Base-by-base conservation (phyloP, 2,329 filamentous ascomycete genomes). In the Cercospora sp. region DNA sequence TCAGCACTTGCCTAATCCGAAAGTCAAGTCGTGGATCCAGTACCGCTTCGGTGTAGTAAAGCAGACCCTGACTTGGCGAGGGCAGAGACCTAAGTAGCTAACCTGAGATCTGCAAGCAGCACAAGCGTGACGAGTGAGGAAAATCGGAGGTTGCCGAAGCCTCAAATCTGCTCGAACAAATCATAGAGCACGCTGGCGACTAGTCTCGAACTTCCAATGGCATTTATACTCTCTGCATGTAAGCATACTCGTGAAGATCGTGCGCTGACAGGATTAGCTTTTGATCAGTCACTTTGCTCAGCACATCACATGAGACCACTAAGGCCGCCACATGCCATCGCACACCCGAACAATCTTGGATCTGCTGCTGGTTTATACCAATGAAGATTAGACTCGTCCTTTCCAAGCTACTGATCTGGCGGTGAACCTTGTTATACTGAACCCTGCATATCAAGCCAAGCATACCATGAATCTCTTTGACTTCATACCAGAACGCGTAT, bases 391-490 rank as follows among this genome's bases (percentile, higher is more conserved):
- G n/a, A 28, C 16, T 55, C 13, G 48, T 16, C 23, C 48, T 28
- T 55, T 16, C 16, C 3, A 8, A 55, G 48, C 16, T 30, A 23
- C 8, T 55, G 23, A 26, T 16, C 48, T 26, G 20, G 23, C 20
- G 23, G 12, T 55, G 45, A 28, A 55, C 20, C 5, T 30, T 55
- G 23, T 23, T 30, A 28, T 30, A 16, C 12, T 16, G 16, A 26
- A 30, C 45, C 20, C 23, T 55, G 48, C 48, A 55, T 13, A 7
- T 20, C 20, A 16, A 26, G 48, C 48, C 48, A 55, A 55, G 48
- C 48, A 55, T 55, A 55, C 48, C 48, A 28, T 55, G 48, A 28
- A 55, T 55, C 48, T n/a, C 48, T 55, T 55, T 55, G 48, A 55
- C 48, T 55, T 55, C 23, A 28, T 55, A n/a, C 18, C 20, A 55